Percentiles rank a stretch among this genome's conserved stretches.
Conservation (phyloP, 2,329 filamentous ascomycete genomes). For the Tolypocladium cylindrosporum region DNA sequence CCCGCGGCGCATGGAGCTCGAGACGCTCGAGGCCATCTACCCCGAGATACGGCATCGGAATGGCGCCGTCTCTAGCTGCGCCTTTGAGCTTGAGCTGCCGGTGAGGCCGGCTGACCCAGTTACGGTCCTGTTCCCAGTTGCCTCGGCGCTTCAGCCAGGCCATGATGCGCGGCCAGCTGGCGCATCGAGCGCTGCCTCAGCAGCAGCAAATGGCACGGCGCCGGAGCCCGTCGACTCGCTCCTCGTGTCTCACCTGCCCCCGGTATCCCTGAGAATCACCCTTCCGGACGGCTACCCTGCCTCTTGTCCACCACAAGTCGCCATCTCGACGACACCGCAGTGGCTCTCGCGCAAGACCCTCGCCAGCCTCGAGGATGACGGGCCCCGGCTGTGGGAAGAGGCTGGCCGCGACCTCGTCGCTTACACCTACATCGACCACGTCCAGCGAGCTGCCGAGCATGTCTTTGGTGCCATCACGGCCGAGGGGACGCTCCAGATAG, state of each 20-base stretch:
- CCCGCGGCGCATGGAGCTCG: constrained; percentile 47
- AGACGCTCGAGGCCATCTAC: constrained; percentile 53
- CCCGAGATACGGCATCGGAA: constrained; percentile 46
- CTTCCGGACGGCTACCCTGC: constrained; percentile 51
- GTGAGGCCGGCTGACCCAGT: constrained; percentile 44
- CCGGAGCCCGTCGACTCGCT: constrained; percentile 31
- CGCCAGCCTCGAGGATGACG: constrained; percentile 39
- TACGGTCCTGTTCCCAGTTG: constrained; percentile 46
- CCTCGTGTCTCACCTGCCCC: constrained; percentile 46
- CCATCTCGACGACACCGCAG: constrained; percentile 41
- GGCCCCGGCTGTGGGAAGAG: constrained; percentile 49
- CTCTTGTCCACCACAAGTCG: constrained; percentile 36
- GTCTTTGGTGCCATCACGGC: constrained; percentile 47
- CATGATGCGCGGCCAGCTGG: background rate
- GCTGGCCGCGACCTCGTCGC: constrained; percentile 47
- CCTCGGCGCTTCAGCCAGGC: constrained; percentile 13
- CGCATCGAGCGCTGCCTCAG: background rate
- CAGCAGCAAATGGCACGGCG: constrained; percentile 1
- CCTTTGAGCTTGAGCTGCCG: constrained; percentile 46
- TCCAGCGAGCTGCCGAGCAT: constrained; percentile 48
- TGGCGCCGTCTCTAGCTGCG: constrained; percentile 27
- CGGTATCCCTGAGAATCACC: constrained; percentile 40
- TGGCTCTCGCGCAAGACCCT: constrained; percentile 45
- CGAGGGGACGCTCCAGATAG: constrained; percentile 39
- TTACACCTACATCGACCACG: constrained; percentile 54